These are phyloP conservation scores for Auriscalpium microsporum DNA, from an alignment of 768 basidiomycete genomes.

Conservation along the genomic window DNA sequence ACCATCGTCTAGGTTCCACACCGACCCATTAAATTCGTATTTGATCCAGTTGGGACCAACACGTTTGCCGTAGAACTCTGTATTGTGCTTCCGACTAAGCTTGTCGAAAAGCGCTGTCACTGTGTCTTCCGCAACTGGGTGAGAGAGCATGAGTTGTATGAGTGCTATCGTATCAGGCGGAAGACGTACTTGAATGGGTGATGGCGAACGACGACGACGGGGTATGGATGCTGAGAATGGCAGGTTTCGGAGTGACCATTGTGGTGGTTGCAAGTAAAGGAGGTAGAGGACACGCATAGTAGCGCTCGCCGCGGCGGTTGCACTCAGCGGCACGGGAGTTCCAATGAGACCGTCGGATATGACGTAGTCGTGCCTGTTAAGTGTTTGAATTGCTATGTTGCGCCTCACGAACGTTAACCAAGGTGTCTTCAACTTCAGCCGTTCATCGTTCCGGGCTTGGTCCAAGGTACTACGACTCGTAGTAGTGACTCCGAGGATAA, in stretches of 20 bases:
- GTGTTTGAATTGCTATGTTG: too few species aligned
- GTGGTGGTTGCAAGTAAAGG: background rate
- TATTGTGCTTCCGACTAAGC: constrained; percentile 55
- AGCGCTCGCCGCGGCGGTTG: too few species aligned
- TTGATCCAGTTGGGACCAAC: constrained; percentile 79
- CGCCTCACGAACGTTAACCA: too few species aligned
- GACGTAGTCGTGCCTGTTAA: too few species aligned
- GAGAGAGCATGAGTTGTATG: background rate
- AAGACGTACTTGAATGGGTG: constrained; percentile 58
- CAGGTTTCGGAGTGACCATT: constrained; percentile 28
- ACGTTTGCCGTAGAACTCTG: constrained; percentile 48
- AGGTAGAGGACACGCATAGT: too few species aligned
- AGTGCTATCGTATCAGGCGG: background rate
- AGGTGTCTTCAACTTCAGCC: too few species aligned
- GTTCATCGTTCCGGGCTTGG: too few species aligned
- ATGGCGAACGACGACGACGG: constrained; percentile 68
- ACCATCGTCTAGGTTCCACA: constrained; percentile 93
- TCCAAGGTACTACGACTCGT: too few species aligned
- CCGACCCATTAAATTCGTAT: constrained; percentile 68
- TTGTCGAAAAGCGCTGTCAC: constrained; percentile 59
- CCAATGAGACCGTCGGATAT: too few species aligned
- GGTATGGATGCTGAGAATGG: constrained; percentile 68
- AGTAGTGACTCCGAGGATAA: too few species aligned
- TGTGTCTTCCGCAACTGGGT: constrained; percentile 59
- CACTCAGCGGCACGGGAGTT: too few species aligned